Evolutionary conservation across 441 rosid genomes (phyloP), one percentile per base, ranked within the genome.

Genomic region (Populus hybrid): DNA sequence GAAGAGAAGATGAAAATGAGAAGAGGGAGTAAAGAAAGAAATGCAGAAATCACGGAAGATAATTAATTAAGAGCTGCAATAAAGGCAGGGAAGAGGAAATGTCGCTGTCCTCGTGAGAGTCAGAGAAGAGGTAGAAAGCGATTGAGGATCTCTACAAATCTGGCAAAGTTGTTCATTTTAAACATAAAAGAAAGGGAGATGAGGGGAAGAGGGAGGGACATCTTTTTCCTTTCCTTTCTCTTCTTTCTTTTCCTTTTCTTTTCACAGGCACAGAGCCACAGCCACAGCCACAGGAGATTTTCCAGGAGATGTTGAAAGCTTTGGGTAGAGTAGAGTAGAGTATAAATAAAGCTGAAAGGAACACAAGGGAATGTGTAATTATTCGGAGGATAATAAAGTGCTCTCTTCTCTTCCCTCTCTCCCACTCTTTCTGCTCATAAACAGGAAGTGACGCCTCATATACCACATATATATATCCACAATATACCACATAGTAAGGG

Each of bases 61-160:
- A 66, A 73, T 69, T 6, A 40, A 28, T 28, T 50, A 23, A 4
- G 50, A 59, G 24, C 20, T n/a, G 65, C 18, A 69, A 7, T 42
- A 69, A 67, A 79, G 68, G 68, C 53, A 10, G 53, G 38, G 72
- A 70, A 69, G 78, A 79, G 64, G 81, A 83, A 29, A 81, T 65
- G 85, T 84, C 89, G 80, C 83, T 86, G 72, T 86, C 86, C 23
- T 71, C 86, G 50, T 86, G 89, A 73, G 87, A 86, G 79, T 86
- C 82, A 84, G 89, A 71, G 77, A 75, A 26, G 78, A 73, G 24
- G 77, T 63, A 77, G 80, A 82, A 74, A 80, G 78, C 82, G 82
- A 78, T 80, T 80, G 72, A 78, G 76, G 79, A 75, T 81, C 78
- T 76, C 75, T 69, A 73, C 79, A 79, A 80, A 83, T 83, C 82